A percentile compares a stretch with the other conserved stretches of the same genome.
Conservation (phyloP, 1,284 basidiomycete genomes). For the Apiotrichum siamense region DNA sequence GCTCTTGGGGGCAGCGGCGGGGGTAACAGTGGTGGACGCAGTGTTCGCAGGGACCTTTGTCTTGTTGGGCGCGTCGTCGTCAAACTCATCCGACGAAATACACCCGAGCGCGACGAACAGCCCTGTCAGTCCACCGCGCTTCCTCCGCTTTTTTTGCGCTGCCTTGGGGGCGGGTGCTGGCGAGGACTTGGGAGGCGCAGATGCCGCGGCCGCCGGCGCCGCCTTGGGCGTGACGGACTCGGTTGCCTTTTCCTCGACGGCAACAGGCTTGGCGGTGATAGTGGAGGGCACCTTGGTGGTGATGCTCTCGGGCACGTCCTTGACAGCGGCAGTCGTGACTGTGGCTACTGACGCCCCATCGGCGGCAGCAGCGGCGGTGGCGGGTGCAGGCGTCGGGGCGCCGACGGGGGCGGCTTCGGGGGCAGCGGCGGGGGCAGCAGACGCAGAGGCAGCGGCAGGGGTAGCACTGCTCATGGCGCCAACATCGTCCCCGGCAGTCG, state of each 20-base stretch:
- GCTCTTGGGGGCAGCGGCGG: slow-evolving; percentile 2
- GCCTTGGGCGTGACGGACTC: background rate
- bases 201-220: background rate
- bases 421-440: background rate
- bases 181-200: background rate
- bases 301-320: background rate
- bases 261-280: background rate
- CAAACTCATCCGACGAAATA: slow-evolving; percentile 39
- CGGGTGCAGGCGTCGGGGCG: background rate
- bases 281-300: background rate
- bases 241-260: background rate
- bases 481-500: too few relatives aligned
- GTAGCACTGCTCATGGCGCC: background rate
- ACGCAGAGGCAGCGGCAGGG: background rate
- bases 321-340: background rate
- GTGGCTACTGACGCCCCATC: background rate
- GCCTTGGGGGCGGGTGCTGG: slow-evolving; percentile 1
- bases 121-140: slow-evolving; percentile 35
- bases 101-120: slow-evolving; percentile 39
- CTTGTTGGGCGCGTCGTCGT: slow-evolving; percentile 26
- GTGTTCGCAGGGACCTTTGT: slow-evolving; percentile 1
- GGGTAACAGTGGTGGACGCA: slow-evolving; percentile 1
- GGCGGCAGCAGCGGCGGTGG: background rate
- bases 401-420: background rate
- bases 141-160: slow-evolving; percentile 35